A percentile compares a stretch with the other conserved stretches of the same genome.
phyloP scores from a whole-genome alignment of 1,284 basidiomycete species.

The Naganishia liquefaciens region DNA sequence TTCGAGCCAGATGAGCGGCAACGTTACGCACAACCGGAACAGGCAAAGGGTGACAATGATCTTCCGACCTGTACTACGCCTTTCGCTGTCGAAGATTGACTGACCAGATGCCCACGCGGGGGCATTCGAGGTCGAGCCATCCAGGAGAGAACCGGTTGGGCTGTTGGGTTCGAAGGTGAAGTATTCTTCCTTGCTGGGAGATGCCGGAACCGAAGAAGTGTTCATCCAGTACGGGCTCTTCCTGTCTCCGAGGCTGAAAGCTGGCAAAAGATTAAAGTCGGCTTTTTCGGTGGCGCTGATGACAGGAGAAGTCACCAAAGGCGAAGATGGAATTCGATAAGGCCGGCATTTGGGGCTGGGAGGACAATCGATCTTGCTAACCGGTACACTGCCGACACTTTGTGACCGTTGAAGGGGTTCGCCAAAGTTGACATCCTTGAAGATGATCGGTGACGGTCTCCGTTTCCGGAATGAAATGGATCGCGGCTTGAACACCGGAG shows the following conservation, averaged over 20 bases:
- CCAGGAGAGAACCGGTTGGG: slow-evolving; percentile 31
- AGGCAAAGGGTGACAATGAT: slow-evolving; percentile 24
- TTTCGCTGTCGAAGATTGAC: slow-evolving; percentile 10
- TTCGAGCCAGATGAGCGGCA: slow-evolving; percentile 29
- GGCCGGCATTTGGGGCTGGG: slow-evolving; percentile 12
- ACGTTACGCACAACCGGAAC: slow-evolving; percentile 13
- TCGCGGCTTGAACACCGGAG: slow-evolving; percentile 15
- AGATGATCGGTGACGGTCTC: slow-evolving; percentile 8
- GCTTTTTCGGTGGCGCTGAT: slow-evolving; percentile 13
- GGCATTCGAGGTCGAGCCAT: slow-evolving; percentile 17
- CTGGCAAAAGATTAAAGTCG: slow-evolving; percentile 4
- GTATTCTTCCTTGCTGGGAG: slow-evolving; percentile 24
- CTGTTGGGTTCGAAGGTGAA: slow-evolving; percentile 31
- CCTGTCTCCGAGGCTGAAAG: slow-evolving; percentile 16
- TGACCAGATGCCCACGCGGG: slow-evolving; percentile 1
- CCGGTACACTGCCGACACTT: slow-evolving; percentile 11
- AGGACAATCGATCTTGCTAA: slow-evolving; percentile 21
- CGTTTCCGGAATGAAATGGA: slow-evolving; percentile 11
- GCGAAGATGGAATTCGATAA: slow-evolving; percentile 30
- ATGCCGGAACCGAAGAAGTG: slow-evolving; percentile 5
- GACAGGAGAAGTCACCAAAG: slow-evolving; percentile 19
- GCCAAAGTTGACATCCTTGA: slow-evolving; percentile 10
- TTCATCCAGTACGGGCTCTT: slow-evolving; percentile 5
- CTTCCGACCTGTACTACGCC: slow-evolving; percentile 20
- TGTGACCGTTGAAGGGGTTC: slow-evolving; percentile 23